Percentiles rank a stretch among this genome's conserved stretches.
Conservation (phyloP, 306 rosid species). For the Leucaena leucocephala region DNA sequence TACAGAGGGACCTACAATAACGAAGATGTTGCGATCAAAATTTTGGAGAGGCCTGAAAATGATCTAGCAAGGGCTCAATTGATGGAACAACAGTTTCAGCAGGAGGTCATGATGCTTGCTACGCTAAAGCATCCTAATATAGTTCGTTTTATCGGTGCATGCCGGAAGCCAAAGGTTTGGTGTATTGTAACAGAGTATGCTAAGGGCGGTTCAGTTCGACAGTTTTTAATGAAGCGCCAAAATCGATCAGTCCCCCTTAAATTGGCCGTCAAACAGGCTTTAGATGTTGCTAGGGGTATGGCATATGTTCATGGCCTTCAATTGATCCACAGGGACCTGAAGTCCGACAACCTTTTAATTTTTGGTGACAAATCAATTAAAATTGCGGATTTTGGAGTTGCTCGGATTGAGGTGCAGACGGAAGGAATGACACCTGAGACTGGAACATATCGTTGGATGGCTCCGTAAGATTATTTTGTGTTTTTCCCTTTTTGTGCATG, state of each 20-base stretch:
- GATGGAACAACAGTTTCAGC: not conserved
- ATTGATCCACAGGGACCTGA: not conserved
- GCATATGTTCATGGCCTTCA: not conserved
- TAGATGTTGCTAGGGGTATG: not conserved
- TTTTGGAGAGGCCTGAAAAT: not conserved
- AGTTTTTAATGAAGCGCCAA: not conserved
- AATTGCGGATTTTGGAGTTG: not conserved
- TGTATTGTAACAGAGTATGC: not conserved
- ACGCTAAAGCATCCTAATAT: not conserved
- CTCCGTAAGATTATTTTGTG: not conserved
- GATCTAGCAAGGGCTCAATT: not conserved
- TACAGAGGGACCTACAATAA: not conserved
- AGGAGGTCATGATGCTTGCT: not conserved
- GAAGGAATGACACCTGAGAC: slow-evolving; percentile 6
- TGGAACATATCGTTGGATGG: not conserved
- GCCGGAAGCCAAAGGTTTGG: not conserved
- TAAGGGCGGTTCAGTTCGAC: not conserved
- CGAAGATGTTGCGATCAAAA: not conserved
- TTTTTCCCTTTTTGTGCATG: not conserved
- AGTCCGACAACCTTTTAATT: not conserved
- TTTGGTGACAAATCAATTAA: not conserved
- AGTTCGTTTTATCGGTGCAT: not conserved
- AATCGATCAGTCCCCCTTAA: not conserved
- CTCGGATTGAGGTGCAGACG: not conserved
- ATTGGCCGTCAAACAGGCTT: not conserved